Evolutionary conservation across 352 stramenopile genomes (phyloP), one percentile per base, ranked within the genome.

Genomic region (Globisporangium nagaii): DNA sequence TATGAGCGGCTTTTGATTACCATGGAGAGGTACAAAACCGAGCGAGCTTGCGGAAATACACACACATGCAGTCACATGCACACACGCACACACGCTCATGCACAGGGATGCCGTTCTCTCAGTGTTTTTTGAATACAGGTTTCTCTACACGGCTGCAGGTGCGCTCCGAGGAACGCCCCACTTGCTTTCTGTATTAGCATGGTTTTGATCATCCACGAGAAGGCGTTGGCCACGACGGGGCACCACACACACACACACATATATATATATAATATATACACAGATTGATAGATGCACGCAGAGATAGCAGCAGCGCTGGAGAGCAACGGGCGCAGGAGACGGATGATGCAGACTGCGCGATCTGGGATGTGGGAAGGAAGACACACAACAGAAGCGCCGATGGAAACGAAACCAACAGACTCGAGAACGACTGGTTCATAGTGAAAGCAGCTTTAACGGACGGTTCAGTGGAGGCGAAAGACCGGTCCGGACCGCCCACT

Each of bases 141-240:
- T 63, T 63, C 73, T 90, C 76, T 44, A 84, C 79, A 90, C 20
- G 25, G 50, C 56, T 35, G 40, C 45, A 35, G 19, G 31, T 17
- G 41, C 11, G 32, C 20, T 63, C 48, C 46, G 31, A 60, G n/a
- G 63, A 58, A 49, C 34, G 59, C 30, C 36, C 47, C 56, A 52
- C 66, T 49, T 40, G 53, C 53, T 30, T 73, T 88, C 79, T 71
- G 79, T 74, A 78, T 90, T 90, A 90, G 79, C 79, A 90, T 90
- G 77, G 77, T 84, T 61, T 62, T 71, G 65, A 39, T 62, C 71
- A 80, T 84, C 73, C 74, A 49, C 40, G 73, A 84, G 73, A 84
- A 79, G 62, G 28, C 42, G 42, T n/a, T n/a, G n/a, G n/a, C n/a
- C n/a, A n/a, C n/a, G n/a, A n/a, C n/a, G n/a, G n/a, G n/a, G n/a